phyloP scores from a whole-genome alignment of 2,329 filamentous ascomycete genomes.

The Fusarium zealandicum region DNA sequence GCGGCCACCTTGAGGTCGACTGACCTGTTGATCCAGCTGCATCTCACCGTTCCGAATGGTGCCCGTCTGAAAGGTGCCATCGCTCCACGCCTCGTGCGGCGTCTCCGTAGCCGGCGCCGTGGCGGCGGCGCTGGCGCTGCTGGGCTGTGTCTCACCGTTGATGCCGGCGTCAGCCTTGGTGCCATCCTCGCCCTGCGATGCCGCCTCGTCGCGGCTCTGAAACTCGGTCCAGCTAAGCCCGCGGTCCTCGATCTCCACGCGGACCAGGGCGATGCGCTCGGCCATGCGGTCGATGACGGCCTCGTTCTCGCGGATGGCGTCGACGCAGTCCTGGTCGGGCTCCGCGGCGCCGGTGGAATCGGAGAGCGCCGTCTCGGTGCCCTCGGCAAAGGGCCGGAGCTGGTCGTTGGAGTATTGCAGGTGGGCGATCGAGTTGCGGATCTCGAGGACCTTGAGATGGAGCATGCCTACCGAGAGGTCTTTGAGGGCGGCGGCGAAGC shows the following conservation, averaged over 20 bases:
- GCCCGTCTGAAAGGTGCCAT: slow-evolving; percentile 70
- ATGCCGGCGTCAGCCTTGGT: slow-evolving; percentile 13
- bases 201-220: slow-evolving; percentile 54
- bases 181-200: slow-evolving; percentile 44
- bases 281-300: slow-evolving; percentile 72
- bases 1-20: slow-evolving; percentile 51
- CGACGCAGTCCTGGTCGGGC: slow-evolving; percentile 73
- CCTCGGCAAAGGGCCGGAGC: slow-evolving; percentile 71
- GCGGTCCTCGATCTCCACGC: slow-evolving; percentile 67
- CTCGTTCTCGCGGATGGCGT: slow-evolving; percentile 77
- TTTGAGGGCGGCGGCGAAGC: slow-evolving; percentile 72
- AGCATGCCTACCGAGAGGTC: slow-evolving; percentile 72
- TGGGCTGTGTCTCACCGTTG: slow-evolving; percentile 27
- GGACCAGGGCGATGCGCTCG: slow-evolving; percentile 69
- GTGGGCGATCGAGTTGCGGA: slow-evolving; percentile 77
- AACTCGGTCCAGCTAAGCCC: slow-evolving; percentile 66
- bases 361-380: slow-evolving; percentile 46
- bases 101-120: slow-evolving; percentile 13
- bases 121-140: not conserved
- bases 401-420: slow-evolving; percentile 77
- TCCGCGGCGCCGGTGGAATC: slow-evolving; percentile 12
- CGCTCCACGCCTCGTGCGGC: slow-evolving; percentile 60
- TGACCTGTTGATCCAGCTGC: slow-evolving; percentile 49
- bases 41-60: slow-evolving; percentile 60
- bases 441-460: slow-evolving; percentile 77